Conservation (phyloP, 2,329 filamentous ascomycete genomes). For the Talaromyces rugulosus region DNA sequence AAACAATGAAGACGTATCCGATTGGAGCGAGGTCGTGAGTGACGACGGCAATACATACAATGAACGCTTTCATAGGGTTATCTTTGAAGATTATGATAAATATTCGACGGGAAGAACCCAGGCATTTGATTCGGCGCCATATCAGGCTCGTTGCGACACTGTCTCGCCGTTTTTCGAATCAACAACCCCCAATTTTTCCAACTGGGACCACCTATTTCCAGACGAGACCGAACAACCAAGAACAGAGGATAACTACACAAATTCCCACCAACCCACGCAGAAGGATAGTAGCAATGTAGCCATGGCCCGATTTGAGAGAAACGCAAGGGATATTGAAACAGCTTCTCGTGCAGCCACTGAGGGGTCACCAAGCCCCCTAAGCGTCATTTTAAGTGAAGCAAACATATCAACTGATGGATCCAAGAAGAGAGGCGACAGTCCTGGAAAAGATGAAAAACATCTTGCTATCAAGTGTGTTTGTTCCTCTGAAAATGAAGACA, state of each 20-base stretch:
- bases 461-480: not conserved
- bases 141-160: not conserved
- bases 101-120: not conserved
- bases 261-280: not conserved
- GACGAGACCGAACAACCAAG: not conserved
- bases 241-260: not conserved
- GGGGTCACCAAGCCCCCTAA: not conserved
- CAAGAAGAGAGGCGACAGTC: not conserved
- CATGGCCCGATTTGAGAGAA: not conserved
- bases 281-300: not conserved
- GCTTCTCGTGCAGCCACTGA: constrained; percentile 1
- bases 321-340: not conserved
- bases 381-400: not conserved
- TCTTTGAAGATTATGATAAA: not conserved
- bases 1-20: not conserved
- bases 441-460: not conserved
- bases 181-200: no score
- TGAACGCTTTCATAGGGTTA: not conserved
- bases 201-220: not conserved
- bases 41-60: not conserved
- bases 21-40: not conserved
- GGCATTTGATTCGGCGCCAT: not conserved
- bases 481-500: not conserved
- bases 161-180: no score
- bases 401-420: not conserved